Base-by-base conservation (phyloP, 2,329 filamentous ascomycete genomes). In the Trichoderma guizhouense region DNA sequence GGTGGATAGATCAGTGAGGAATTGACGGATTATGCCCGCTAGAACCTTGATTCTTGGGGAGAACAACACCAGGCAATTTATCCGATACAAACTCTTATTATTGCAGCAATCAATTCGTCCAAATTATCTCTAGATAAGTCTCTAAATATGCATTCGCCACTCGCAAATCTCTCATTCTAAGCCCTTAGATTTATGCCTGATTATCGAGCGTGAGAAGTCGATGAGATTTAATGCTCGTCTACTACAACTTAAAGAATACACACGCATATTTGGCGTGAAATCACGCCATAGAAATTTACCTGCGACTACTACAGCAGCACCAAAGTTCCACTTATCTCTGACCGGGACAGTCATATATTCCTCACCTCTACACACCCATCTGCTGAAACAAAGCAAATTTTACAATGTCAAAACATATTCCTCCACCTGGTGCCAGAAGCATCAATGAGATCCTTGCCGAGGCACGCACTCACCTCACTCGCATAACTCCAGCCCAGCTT, bases 391-490 rank as follows among this genome's bases (percentile, higher is more conserved):
- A 57, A 57, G 18, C 12, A 58, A 58, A n/a, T 14, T 18, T 11
- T 6, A 66, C 36, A 51, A 73, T 73, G 72, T 69, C 58, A n/a
- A 69, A 57, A 34, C 72, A 73, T 39, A 43, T 51, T n/a, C 72
- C 72, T 36, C 72, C 72, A 6, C 55, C 69, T 5, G 72, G 72
- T 5, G 72, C 72, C n/a, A 71, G 53, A 55, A 73, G 72, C 58
- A 73, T 73, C 64, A 11, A 68, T n/a, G 43, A 73, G 30, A 73
- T 73, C 7, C 69, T 73, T 21, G 70, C 61, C 7, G 72, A 73
- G 43, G 72, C 72, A 51, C 70, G 72, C 43, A 62, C 72, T 7
- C 64, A 73, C 24, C 63, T 73, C 15, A 36, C 8, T 21, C 70
- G 72, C 24, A 30, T 73, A 8, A 58, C 58, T 21, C 69, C 70